Evolutionary conservation across 768 basidiomycete genomes (phyloP).

Genomic region (Mycena floridula): DNA sequence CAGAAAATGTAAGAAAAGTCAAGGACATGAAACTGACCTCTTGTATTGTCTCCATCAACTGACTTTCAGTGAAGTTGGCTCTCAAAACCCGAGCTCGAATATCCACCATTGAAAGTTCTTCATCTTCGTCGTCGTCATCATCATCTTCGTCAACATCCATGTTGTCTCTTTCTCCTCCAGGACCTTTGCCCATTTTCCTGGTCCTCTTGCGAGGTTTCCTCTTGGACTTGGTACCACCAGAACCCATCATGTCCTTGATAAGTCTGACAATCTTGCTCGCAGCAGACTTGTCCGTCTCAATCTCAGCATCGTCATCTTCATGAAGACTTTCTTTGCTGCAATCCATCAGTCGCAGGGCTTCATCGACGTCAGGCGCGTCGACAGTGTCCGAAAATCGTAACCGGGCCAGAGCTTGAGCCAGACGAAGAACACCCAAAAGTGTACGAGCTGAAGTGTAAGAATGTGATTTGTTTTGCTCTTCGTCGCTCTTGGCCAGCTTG

Average conservation of each 20-base stretch:
- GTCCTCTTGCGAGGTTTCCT: conserved; percentile 31
- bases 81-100: conserved; percentile 80
- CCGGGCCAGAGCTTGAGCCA: conserved; percentile 92
- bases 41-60: conserved; percentile 79
- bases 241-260: conserved; percentile 78
- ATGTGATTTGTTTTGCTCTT: conserved; percentile 81
- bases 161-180: conserved; percentile 63
- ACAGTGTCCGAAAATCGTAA: conserved; percentile 81
- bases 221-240: conserved; percentile 24
- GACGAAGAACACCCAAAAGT: conserved; percentile 87
- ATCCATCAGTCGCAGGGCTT: conserved; percentile 95
- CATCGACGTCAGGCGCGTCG: conserved; percentile 85
- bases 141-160: conserved; percentile 67
- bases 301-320: conserved; percentile 69
- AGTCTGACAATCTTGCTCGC: conserved; percentile 85
- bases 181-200: conserved; percentile 61
- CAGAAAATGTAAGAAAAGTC: no score
- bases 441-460: conserved; percentile 96
- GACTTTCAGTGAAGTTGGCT: conserved; percentile 86
- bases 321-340: conserved; percentile 89
- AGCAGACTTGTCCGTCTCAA: conserved; percentile 70
- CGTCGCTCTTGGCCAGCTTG: conserved; percentile 88
- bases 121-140: conserved; percentile 32
- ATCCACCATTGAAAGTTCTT: conserved; percentile 79
- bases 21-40: conserved; percentile 63